Conservation (phyloP, 208 protist species). For the Trypanosoma brucei region DNA sequence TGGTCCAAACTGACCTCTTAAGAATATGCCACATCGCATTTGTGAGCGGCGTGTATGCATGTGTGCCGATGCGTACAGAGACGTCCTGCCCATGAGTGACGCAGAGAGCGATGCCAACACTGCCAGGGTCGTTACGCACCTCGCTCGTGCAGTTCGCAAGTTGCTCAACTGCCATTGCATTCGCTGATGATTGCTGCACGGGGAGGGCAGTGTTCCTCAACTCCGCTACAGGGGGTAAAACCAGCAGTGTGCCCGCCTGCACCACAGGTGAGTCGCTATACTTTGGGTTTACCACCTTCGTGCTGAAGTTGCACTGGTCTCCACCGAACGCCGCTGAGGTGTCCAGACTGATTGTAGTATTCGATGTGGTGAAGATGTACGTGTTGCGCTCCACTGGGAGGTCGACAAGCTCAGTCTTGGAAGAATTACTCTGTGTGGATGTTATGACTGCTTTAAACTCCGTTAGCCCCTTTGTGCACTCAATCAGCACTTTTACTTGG, state of each 20-base stretch:
- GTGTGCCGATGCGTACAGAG: conserved; percentile 1
- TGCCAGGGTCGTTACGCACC: not conserved
- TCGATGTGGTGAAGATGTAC: conserved; percentile 3
- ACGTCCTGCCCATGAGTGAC: not conserved
- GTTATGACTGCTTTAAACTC: conserved; percentile 11
- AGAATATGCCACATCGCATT: conserved; percentile 4
- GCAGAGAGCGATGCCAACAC: conserved; percentile 4
- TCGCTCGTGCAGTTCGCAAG: not conserved
- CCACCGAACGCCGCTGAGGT: conserved; percentile 20
- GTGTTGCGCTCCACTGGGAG: conserved; percentile 7
- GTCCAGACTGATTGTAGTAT: not conserved
- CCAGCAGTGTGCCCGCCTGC: conserved; percentile 3
- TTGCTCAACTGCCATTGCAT: not conserved
- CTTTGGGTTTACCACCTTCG: not conserved
- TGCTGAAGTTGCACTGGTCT: conserved; percentile 16
- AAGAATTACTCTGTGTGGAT: not conserved
- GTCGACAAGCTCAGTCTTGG: not conserved
- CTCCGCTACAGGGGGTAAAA: conserved; percentile 9
- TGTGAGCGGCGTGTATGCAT: conserved; percentile 6
- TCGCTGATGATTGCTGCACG: not conserved
- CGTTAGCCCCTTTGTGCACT: conserved; percentile 9
- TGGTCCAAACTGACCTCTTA: conserved; percentile 6
- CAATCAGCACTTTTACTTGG: conserved; percentile 4
- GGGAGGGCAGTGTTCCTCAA: not conserved
- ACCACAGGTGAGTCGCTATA: conserved; percentile 1